Evolutionary conservation across 148 eudicot genomes (phyloP).

Genomic region (Rhododendron mucronatum): DNA sequence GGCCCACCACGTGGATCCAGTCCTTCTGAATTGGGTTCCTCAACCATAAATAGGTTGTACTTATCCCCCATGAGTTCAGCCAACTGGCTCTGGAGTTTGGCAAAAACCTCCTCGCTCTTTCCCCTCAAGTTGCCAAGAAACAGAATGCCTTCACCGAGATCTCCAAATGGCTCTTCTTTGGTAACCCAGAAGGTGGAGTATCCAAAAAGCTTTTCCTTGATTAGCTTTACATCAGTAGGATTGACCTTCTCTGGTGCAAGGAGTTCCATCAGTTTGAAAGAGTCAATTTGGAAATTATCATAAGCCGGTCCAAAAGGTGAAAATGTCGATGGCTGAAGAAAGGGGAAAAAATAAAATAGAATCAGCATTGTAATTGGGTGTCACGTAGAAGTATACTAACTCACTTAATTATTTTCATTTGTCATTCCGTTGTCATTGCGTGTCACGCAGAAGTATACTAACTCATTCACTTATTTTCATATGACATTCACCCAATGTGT

Average conservation of each 20-base stretch:
- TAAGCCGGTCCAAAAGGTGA: conserved; percentile 55
- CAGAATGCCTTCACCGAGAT: conserved; percentile 90
- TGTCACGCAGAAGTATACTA: too few species aligned
- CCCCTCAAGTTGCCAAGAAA: conserved; percentile 97
- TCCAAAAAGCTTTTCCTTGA: conserved; percentile 88
- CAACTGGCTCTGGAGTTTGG: conserved; percentile 80
- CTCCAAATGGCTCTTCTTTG: conserved; percentile 96
- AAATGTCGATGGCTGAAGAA: conserved; percentile 54
- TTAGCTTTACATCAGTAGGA: conserved; percentile 81
- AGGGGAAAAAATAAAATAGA: conserved; percentile 1
- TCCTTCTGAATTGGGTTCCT: conserved; percentile 93
- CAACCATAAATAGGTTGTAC: conserved; percentile 95
- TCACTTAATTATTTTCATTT: not conserved
- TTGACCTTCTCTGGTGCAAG: conserved; percentile 98
- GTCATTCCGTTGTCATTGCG: not conserved
- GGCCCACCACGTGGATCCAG: conserved; percentile 99
- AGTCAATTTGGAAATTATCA: conserved; percentile 85
- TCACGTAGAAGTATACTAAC: not conserved
- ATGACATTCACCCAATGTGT: not conserved
- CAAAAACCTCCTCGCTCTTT: conserved; percentile 77
- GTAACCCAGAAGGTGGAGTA: conserved; percentile 99
- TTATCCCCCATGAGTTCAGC: conserved; percentile 78
- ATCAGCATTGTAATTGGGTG: not conserved
- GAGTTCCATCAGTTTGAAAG: conserved; percentile 93
- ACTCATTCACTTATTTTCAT: too few species aligned